These are phyloP conservation scores for Penicillium oxalicum DNA, from an alignment of 2,329 filamentous ascomycete genomes.

Conservation along the genomic window DNA sequence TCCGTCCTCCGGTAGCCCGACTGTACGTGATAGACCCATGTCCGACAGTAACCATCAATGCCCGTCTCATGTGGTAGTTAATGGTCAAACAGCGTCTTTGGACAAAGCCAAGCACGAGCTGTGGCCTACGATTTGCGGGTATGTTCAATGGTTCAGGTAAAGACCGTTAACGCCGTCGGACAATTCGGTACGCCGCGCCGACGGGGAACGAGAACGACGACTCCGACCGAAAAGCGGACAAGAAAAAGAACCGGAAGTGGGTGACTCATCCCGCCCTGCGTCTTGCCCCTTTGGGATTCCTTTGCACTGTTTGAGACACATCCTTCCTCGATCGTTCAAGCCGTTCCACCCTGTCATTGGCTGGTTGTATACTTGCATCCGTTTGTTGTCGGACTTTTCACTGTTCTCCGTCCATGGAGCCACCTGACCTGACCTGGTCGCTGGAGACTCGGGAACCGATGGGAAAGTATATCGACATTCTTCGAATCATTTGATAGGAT, in stretches of 20 bases:
- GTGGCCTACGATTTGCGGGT: too few species aligned
- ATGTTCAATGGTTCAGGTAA: neutral
- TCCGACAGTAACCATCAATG: constrained; percentile 1
- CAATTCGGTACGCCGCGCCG: constrained; percentile 12
- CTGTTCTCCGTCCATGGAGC: neutral
- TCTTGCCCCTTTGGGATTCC: neutral
- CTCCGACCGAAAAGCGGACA: constrained; percentile 11
- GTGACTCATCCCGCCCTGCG: constrained; percentile 15
- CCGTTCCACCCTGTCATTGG: neutral
- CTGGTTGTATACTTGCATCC: neutral
- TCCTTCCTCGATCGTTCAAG: neutral
- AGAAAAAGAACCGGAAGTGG: constrained; percentile 23
- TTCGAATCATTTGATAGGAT: too few species aligned
- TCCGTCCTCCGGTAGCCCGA: neutral
- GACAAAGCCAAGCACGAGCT: too few species aligned
- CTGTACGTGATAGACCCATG: neutral
- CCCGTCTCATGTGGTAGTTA: neutral
- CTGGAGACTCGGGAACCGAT: constrained; percentile 1
- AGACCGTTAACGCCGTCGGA: constrained; percentile 14
- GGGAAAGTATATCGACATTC: neutral
- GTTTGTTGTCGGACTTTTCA: too few species aligned
- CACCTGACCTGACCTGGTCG: constrained; percentile 7
- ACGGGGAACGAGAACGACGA: constrained; percentile 8
- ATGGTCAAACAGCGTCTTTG: neutral
- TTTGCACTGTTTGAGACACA: neutral